Percentiles rank a stretch among this genome's conserved stretches.
Conservation (phyloP, 192 early-diverging fungal species). For the Linnemannia hyalina region DNA sequence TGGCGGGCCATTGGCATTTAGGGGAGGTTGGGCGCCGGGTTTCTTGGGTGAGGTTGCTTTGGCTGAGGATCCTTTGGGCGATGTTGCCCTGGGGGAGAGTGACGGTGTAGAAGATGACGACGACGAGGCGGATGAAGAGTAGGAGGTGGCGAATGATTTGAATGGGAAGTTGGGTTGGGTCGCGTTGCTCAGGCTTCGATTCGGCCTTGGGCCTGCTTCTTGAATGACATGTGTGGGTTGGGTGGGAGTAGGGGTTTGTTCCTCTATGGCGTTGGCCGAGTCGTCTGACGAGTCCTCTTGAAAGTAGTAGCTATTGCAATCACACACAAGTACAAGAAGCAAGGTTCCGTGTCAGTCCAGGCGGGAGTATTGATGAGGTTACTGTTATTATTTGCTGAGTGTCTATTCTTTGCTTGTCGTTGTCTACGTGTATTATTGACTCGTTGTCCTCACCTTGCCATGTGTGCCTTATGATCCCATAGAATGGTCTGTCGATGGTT, state of each 20-base stretch:
- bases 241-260: background rate
- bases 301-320: constrained; percentile 42
- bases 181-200: background rate
- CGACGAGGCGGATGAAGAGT: background rate
- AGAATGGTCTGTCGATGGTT: background rate
- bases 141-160: background rate
- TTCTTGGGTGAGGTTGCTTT: background rate
- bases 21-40: background rate
- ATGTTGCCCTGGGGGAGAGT: background rate
- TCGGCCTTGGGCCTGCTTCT: background rate
- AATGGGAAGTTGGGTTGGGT: background rate
- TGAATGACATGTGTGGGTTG: background rate
- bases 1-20: background rate
- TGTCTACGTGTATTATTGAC: background rate
- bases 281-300: constrained; percentile 52
- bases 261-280: constrained; percentile 8
- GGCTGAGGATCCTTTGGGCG: background rate
- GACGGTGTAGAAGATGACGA: constrained; percentile 4
- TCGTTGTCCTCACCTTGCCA: background rate
- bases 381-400: background rate
- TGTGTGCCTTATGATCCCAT: constrained; percentile 9
- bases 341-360: background rate
- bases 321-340: background rate
- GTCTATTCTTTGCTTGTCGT: background rate
- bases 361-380: background rate